A percentile compares a stretch with the other conserved stretches of the same genome.
phyloP scores from a whole-genome alignment of 345 rosid species.

The Raphanus raphanistrum region DNA sequence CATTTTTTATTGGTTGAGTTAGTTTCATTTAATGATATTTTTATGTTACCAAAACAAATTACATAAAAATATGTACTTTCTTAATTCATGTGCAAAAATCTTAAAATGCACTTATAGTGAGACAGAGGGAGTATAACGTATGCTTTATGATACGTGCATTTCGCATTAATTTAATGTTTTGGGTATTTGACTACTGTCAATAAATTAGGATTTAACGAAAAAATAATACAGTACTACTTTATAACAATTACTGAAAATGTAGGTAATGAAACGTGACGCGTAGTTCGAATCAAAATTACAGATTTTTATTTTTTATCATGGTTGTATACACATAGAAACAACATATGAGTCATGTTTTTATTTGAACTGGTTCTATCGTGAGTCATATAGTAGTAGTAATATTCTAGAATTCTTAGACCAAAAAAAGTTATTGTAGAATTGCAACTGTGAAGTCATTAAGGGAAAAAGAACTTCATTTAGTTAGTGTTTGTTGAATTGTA shows the following conservation, averaged over 20 bases:
- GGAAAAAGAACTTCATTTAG: not conserved
- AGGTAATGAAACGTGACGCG: not conserved
- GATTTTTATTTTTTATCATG: not conserved
- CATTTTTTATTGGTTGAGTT: too few relatives aligned
- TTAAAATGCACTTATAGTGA: too few relatives aligned
- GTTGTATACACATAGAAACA: not conserved
- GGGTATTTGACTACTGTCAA: constrained; percentile 21
- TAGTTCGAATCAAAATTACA: not conserved
- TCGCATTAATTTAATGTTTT: constrained; percentile 26
- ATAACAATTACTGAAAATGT: not conserved
- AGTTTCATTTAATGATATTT: too few relatives aligned
- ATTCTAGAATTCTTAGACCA: not conserved
- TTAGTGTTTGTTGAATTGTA: not conserved
- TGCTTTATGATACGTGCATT: constrained; percentile 31
- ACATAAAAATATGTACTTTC: too few relatives aligned
- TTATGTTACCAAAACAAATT: too few relatives aligned
- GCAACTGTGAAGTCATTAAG: not conserved
- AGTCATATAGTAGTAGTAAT: not conserved
- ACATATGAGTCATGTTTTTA: not conserved
- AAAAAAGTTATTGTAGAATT: not conserved
- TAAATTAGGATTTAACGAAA: not conserved
- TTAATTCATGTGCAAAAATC: too few relatives aligned
- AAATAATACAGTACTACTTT: not conserved
- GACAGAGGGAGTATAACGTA: too few relatives aligned
- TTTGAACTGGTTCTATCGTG: not conserved